These are phyloP conservation scores for Crucibulum laeve DNA, from an alignment of 768 basidiomycete species.

Conservation along the genomic window DNA sequence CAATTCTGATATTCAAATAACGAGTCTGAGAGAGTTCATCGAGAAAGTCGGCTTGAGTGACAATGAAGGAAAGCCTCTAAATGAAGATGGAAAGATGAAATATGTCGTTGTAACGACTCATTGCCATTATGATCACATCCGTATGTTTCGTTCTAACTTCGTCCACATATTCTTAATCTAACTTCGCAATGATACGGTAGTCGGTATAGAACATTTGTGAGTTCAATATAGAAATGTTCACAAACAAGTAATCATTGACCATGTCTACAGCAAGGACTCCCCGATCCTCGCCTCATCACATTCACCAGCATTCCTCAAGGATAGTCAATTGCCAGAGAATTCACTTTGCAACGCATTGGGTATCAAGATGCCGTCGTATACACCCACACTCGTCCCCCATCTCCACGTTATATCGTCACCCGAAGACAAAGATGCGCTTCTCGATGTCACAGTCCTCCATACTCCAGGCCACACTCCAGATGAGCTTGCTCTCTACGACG, in stretches of 20 bases:
- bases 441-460: conserved; percentile 43
- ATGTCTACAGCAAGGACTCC: conserved; percentile 28
- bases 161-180: neutral
- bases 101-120: conserved; percentile 49
- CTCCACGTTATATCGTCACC: conserved; percentile 21
- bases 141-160: conserved; percentile 28
- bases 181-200: conserved; percentile 17
- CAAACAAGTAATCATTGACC: neutral
- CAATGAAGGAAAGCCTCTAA: conserved; percentile 39
- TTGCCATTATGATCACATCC: conserved; percentile 57
- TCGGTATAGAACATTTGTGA: conserved; percentile 47
- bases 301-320: conserved; percentile 38
- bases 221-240: conserved; percentile 2
- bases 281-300: conserved; percentile 45
- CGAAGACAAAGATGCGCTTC: conserved; percentile 16
- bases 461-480: conserved; percentile 60
- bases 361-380: conserved; percentile 40
- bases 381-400: conserved; percentile 41
- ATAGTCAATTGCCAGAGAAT: conserved; percentile 33
- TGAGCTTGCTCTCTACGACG: conserved; percentile 51
- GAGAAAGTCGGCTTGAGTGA: conserved; percentile 39
- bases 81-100: conserved; percentile 30
- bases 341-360: conserved; percentile 40
- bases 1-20: conserved; percentile 34
- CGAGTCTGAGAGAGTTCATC: conserved; percentile 42